Evolutionary conservation across 129 eudicot species (phyloP).

Genomic region (Helianthus tuberosus): DNA sequence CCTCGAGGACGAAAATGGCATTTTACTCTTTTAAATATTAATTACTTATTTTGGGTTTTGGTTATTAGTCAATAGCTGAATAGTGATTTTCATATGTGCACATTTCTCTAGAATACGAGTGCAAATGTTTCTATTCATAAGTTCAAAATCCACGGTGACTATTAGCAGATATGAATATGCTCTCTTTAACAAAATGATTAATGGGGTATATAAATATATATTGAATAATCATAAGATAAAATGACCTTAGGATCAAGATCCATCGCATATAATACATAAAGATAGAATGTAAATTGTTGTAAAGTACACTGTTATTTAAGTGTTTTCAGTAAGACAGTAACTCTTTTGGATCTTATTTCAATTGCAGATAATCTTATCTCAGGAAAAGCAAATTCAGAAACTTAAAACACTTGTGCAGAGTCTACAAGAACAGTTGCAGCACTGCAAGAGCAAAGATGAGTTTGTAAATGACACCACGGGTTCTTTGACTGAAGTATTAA

Average conservation of each 20-base stretch:
- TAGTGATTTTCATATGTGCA: not conserved
- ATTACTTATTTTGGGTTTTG: not conserved
- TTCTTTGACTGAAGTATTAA: conserved; percentile 38
- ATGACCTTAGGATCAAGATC: conserved; percentile 7
- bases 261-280: not conserved
- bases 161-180: conserved; percentile 9
- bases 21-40: not conserved
- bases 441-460: conserved; percentile 40
- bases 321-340: not conserved
- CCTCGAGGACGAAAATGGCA: too few species aligned
- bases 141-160: not conserved
- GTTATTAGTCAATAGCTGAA: conserved; percentile 1
- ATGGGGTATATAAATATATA: not conserved
- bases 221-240: not conserved
- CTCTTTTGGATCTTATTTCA: conserved; percentile 7
- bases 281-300: not conserved
- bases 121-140: not conserved
- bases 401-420: conserved; percentile 49
- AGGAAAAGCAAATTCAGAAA: conserved; percentile 52
- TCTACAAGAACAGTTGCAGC: conserved; percentile 48
- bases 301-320: not conserved
- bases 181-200: not conserved
- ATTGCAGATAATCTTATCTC: conserved; percentile 56
- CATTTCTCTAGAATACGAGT: not conserved
- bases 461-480: conserved; percentile 25